Evolutionary conservation across 73 alveolate species (phyloP).

Genomic region (Durusdinium trenchii): DNA sequence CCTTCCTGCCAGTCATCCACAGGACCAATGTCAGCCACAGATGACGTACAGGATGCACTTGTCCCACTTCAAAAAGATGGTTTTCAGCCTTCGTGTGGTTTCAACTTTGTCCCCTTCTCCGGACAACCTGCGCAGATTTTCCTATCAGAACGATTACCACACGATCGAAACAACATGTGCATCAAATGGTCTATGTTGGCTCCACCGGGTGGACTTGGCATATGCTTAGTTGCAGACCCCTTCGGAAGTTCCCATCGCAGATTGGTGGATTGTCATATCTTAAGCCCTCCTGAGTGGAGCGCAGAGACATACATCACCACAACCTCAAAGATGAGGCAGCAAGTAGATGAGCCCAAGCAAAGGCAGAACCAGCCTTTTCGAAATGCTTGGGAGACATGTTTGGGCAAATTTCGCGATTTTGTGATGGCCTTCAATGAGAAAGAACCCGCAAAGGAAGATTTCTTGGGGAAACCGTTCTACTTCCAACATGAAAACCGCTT

Average conservation of each 20-base stretch:
- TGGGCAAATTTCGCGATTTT: not conserved
- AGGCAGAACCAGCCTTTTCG: not conserved
- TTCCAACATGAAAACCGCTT: not conserved
- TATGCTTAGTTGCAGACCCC: not conserved
- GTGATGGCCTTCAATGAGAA: not conserved
- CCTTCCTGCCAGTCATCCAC: not conserved
- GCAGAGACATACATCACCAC: not conserved
- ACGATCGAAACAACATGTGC: not conserved
- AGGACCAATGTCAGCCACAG: not conserved
- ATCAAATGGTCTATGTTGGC: not conserved
- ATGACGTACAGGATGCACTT: not conserved
- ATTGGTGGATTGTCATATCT: not conserved
- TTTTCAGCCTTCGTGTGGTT: not conserved
- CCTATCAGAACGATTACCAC: not conserved
- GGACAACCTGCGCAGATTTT: not conserved
- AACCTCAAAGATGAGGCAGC: not conserved
- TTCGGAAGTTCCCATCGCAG: not conserved
- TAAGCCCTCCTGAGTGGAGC: not conserved
- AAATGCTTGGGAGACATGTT: not conserved
- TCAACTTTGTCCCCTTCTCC: not conserved
- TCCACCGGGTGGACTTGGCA: conserved; percentile 10
- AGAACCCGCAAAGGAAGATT: not conserved
- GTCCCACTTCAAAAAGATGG: not conserved
- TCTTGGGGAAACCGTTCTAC: not conserved
- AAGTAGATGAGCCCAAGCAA: not conserved